Conservation (phyloP, 2,329 filamentous ascomycete species). For the Colletotrichum lentis region DNA sequence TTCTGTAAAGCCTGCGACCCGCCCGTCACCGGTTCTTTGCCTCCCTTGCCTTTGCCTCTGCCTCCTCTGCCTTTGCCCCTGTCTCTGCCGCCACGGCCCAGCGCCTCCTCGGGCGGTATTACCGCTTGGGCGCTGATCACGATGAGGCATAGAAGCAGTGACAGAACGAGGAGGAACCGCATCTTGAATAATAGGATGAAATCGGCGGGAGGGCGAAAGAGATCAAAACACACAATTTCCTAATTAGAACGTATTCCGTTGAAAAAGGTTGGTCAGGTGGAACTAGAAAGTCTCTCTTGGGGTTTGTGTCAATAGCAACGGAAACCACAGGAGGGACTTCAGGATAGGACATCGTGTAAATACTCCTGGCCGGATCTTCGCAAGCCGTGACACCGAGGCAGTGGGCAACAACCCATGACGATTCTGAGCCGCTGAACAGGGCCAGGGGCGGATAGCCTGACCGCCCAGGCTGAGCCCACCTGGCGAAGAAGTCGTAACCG, state of each 20-base stretch:
- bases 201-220: neutral
- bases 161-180: slow-evolving; percentile 9
- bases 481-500: slow-evolving; percentile 15
- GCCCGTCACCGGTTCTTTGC: slow-evolving; percentile 5
- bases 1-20: slow-evolving; percentile 2
- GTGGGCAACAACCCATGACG: neutral
- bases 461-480: neutral
- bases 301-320: too few species aligned
- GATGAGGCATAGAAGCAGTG: slow-evolving; percentile 21
- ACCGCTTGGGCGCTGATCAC: slow-evolving; percentile 17
- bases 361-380: slow-evolving; percentile 19
- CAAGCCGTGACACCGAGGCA: slow-evolving; percentile 34
- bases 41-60: neutral
- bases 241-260: too few species aligned
- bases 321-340: neutral
- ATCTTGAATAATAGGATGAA: neutral
- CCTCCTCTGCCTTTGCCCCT: neutral
- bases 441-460: slow-evolving; percentile 6
- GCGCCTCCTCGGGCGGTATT: slow-evolving; percentile 1
- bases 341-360: slow-evolving; percentile 26
- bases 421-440: slow-evolving; percentile 12
- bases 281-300: neutral
- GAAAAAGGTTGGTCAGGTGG: neutral
- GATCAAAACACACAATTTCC: too few species aligned
- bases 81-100: slow-evolving; percentile 1